Conservation (phyloP, 169 alveolate genomes). For the Cryptosporidium bovis region DNA sequence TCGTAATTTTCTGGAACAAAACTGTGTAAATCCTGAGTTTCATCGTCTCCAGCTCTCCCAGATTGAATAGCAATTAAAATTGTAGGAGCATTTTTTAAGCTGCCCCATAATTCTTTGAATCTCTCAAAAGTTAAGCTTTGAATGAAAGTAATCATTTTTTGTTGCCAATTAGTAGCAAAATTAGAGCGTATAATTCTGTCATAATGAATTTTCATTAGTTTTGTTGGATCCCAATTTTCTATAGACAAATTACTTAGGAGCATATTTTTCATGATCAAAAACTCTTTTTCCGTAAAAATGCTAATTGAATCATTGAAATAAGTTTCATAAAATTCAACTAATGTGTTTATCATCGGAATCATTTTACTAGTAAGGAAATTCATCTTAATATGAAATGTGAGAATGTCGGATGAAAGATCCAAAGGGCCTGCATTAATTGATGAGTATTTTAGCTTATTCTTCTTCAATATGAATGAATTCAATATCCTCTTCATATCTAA, state of each 20-base stretch:
- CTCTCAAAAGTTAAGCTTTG: not conserved
- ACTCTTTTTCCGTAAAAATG: conserved; percentile 26
- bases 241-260: conserved; percentile 16
- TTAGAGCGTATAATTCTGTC: conserved; percentile 34
- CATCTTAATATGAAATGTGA: conserved; percentile 23
- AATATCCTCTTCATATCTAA: conserved; percentile 11
- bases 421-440: conserved; percentile 19
- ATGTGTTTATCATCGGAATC: conserved; percentile 2
- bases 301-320: conserved; percentile 29
- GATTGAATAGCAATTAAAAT: conserved; percentile 38
- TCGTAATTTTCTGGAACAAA: conserved; percentile 48
- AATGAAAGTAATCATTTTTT: not conserved
- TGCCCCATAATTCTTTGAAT: conserved; percentile 4
- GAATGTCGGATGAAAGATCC: not conserved
- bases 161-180: conserved; percentile 16
- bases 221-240: conserved; percentile 8
- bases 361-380: conserved; percentile 31
- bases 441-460: conserved; percentile 8
- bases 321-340: conserved; percentile 18
- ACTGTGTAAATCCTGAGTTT: not conserved
- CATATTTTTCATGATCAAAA: conserved; percentile 30
- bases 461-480: conserved; percentile 31
- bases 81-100: conserved; percentile 33
- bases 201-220: conserved; percentile 15
- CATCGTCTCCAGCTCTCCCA: conserved; percentile 10